phyloP scores from a whole-genome alignment of 2,329 filamentous ascomycete genomes.

The Diplodia intermedia region DNA sequence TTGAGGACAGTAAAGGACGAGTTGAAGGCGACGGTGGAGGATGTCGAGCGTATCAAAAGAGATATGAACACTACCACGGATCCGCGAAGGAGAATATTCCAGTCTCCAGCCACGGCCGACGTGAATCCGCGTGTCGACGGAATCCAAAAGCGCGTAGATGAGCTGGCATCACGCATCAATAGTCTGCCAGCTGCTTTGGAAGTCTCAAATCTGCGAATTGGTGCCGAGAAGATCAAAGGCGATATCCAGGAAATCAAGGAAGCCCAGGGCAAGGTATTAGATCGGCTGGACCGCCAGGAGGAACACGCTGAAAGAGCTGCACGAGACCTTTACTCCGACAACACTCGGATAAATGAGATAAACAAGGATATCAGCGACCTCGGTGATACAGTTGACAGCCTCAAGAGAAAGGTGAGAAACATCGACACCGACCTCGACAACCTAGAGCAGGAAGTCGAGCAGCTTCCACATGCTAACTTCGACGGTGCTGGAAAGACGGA shows the following conservation, averaged over 20 bases:
- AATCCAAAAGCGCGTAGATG: neutral
- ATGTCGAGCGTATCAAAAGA: neutral
- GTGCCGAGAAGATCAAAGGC: neutral
- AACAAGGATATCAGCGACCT: conserved; percentile 6
- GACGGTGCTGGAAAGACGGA: neutral
- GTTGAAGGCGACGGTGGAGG: too few relatives aligned
- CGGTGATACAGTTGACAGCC: neutral
- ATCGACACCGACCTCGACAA: conserved; percentile 4
- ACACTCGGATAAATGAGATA: conserved; percentile 10
- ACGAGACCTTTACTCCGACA: conserved; percentile 11
- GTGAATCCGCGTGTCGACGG: neutral
- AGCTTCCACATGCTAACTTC: neutral
- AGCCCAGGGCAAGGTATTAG: neutral
- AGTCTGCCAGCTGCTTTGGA: neutral
- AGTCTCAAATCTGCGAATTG: neutral
- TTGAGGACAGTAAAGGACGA: neutral
- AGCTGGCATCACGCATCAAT: neutral
- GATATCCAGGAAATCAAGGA: neutral
- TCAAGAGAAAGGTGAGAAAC: neutral
- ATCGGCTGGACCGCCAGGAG: neutral
- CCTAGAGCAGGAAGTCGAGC: neutral
- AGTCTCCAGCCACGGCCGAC: neutral
- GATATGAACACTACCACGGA: neutral
- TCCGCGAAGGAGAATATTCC: neutral
- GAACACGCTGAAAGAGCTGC: neutral